phyloP scores from a whole-genome alignment of 2,329 filamentous ascomycete genomes.

The Paracoccidioides brasiliensis region DNA sequence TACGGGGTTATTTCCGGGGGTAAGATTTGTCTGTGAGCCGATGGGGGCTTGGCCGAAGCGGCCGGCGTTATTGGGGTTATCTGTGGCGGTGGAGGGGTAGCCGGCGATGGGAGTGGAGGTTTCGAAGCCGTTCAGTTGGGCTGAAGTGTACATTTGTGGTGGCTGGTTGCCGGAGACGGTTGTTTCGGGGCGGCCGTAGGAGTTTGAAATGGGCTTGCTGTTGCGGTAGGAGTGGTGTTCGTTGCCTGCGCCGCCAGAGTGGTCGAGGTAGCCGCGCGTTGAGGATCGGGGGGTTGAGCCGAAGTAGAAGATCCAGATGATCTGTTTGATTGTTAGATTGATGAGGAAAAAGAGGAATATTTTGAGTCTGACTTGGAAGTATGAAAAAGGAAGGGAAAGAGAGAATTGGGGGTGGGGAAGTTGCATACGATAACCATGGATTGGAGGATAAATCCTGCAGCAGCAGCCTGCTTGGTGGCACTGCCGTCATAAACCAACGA shows the following conservation, averaged over 20 bases:
- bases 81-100: conserved; percentile 48
- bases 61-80: conserved; percentile 33
- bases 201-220: conserved; percentile 60
- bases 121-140: conserved; percentile 89
- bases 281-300: conserved; percentile 79
- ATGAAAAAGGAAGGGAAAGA: background rate
- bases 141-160: conserved; percentile 95
- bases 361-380: background rate
- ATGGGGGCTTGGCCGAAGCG: conserved; percentile 20
- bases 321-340: conserved; percentile 39
- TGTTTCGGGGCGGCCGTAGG: conserved; percentile 67
- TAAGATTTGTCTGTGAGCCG: conserved; percentile 13
- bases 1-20: conserved; percentile 7
- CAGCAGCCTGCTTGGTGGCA: conserved; percentile 63
- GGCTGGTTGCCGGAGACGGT: conserved; percentile 57
- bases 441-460: conserved; percentile 83
- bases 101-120: conserved; percentile 76
- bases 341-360: background rate
- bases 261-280: conserved; percentile 77
- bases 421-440: conserved; percentile 76
- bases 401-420: background rate
- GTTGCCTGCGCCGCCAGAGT: conserved; percentile 83
- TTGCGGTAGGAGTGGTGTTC: conserved; percentile 50
- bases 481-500: conserved; percentile 64
- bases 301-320: conserved; percentile 98